Evolutionary conservation across 2,329 filamentous ascomycete species (phyloP).

Genomic region (Aspergillus costaricaensis): DNA sequence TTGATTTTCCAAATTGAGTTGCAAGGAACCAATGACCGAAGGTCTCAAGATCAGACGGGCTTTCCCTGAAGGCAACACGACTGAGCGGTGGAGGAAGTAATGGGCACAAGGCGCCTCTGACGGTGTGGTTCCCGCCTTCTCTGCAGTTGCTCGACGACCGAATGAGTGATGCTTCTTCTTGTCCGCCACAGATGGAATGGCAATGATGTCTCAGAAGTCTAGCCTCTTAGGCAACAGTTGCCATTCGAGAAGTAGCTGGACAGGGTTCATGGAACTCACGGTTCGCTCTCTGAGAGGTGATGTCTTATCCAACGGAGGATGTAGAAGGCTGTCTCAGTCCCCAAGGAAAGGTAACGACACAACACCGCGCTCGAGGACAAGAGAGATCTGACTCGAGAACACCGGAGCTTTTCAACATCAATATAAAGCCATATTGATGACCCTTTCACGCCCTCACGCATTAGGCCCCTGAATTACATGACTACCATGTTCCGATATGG

Average conservation of each 20-base stretch:
- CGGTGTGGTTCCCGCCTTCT: neutral
- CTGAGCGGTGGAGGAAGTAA: neutral
- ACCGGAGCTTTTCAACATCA: neutral
- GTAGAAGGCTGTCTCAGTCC: neutral
- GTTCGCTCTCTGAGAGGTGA: neutral
- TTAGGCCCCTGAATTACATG: constrained; percentile 7
- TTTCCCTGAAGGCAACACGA: neutral
- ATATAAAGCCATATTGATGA: constrained; percentile 1
- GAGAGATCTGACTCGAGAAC: neutral
- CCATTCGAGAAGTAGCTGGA: constrained; percentile 11
- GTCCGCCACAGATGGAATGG: neutral
- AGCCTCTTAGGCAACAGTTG: neutral
- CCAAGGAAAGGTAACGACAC: neutral
- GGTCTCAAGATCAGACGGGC: neutral
- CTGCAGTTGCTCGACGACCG: neutral
- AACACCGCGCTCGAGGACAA: neutral
- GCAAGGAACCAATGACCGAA: neutral
- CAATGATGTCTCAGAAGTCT: constrained; percentile 9
- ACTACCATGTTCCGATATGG: constrained; percentile 14
- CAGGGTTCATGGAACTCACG: constrained; percentile 4
- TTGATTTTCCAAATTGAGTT: neutral
- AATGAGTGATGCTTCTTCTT: neutral
- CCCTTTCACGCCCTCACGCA: constrained; percentile 12
- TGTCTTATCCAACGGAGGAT: neutral
- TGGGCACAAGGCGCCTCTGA: neutral